Percentiles rank a stretch among this genome's conserved stretches.
Evolutionary conservation across 2,329 filamentous ascomycete genomes (phyloP).

Genomic region (Ophiostoma piceae): DNA sequence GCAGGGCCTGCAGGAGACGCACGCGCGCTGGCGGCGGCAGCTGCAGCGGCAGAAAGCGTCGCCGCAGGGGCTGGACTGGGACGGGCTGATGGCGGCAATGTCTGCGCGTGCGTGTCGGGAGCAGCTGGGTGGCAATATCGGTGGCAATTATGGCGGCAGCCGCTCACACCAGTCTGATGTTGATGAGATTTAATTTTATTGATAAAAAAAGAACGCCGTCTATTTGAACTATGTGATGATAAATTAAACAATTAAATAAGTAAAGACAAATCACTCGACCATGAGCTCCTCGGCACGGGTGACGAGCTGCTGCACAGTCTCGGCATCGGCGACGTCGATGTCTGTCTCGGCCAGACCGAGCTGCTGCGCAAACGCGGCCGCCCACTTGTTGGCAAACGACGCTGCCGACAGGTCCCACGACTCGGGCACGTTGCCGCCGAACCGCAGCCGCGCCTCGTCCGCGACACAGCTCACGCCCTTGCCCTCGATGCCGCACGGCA

Average conservation of each 20-base stretch:
- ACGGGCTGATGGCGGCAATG: constrained; percentile 23
- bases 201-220: not conserved
- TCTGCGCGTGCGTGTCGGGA: constrained; percentile 22
- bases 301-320: constrained; percentile 19
- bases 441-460: constrained; percentile 38
- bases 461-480: constrained; percentile 72
- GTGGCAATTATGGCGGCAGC: not conserved
- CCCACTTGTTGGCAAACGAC: constrained; percentile 26
- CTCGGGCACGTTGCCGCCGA: constrained; percentile 23
- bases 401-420: constrained; percentile 24
- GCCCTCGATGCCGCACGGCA: constrained; percentile 82
- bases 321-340: constrained; percentile 21
- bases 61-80: constrained; percentile 20
- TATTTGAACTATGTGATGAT: not conserved
- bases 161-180: not conserved
- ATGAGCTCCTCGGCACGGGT: constrained; percentile 14
- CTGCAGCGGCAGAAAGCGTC: constrained; percentile 20
- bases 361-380: constrained; percentile 18
- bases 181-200: not conserved
- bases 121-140: not conserved
- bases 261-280: not conserved
- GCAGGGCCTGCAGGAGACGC: constrained; percentile 20
- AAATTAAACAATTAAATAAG: not conserved
- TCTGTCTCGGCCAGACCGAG: constrained; percentile 22
- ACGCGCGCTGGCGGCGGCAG: constrained; percentile 20